phyloP scores from a whole-genome alignment of 306 rosid species.

The Carpinus viminea region DNA sequence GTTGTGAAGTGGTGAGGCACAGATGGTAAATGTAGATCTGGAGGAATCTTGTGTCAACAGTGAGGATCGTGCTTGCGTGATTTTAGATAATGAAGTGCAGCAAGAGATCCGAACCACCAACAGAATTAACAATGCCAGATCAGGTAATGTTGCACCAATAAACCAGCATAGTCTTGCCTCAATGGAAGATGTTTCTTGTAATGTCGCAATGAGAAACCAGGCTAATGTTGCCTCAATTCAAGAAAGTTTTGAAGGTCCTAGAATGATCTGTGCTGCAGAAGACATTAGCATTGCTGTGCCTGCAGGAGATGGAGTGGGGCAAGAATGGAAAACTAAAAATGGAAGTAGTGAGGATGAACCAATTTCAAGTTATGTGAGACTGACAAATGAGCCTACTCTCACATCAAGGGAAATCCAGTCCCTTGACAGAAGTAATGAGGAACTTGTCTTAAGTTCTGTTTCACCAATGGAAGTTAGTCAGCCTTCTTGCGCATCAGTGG shows the following conservation, averaged over 20 bases:
- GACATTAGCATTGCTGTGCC: constrained; percentile 9
- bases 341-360: constrained; percentile 24
- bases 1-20: constrained; percentile 14
- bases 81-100: constrained; percentile 31
- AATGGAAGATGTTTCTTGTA: constrained; percentile 4
- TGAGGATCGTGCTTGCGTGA: constrained; percentile 23
- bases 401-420: constrained; percentile 21
- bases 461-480: constrained; percentile 31
- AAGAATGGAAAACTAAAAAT: constrained; percentile 24
- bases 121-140: constrained; percentile 16
- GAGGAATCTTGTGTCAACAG: constrained; percentile 29
- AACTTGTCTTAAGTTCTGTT: constrained; percentile 18
- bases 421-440: constrained; percentile 9
- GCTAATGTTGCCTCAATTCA: not conserved
- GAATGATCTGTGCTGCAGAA: constrained; percentile 4
- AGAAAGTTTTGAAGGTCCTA: constrained; percentile 11
- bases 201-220: constrained; percentile 5
- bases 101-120: constrained; percentile 35
- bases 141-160: constrained; percentile 10
- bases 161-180: not conserved
- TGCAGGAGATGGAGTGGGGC: constrained; percentile 6
- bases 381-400: constrained; percentile 10
- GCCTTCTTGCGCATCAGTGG: constrained; percentile 32
- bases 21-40: constrained; percentile 23
- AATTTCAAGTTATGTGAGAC: not conserved